Base-by-base conservation (phyloP, 2,329 filamentous ascomycete genomes). In the Fonsecaea nubica region DNA sequence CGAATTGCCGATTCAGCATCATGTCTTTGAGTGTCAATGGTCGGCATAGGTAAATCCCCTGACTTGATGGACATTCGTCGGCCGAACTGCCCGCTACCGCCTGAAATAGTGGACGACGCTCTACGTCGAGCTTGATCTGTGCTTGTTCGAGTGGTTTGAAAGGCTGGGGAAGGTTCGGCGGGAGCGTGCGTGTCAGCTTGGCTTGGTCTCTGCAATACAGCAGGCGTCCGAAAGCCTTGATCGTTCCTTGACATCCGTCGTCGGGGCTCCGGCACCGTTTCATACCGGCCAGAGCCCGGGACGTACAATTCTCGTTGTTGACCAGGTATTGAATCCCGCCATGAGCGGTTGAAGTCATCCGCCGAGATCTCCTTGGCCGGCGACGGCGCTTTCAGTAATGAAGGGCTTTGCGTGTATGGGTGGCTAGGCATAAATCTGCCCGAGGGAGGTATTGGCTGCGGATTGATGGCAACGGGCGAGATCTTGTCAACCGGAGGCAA, bases 211-310 rank as follows among this genome's bases (percentile, higher is more conserved):
- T 97, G 93, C 54, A 98, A 80, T 8, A 98, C 80, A 13, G 92
- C 86, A 30, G 92, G 90, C 70, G 94, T 90, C 57, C 91, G 87
- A 64, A 87, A 84, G 67, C 86, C 84, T 62, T 83, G 79, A 61
- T 95, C 91, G 63, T 88, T 86, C 59, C 90, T 87, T 70, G 86
- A 81, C 35, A 90, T 88, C 18, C 87, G 87, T 70, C 92, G 88
- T 42, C 93, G 89, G 69, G 80, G 83, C 63, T 97, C 92, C 60
- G 86, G 83, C 3, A 93, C 94, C 15, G 93, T 93, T 76, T 98
- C 94, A 73, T 97, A 96, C 58, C 92, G 90, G 18, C 94, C 94
- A 62, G 92, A 97, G 63, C 96, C 91, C n/a, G 94, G 96, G 76
- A 98, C 97, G 80, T 89, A 98, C 0, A 98, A 83, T 77, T 98